phyloP scores from a whole-genome alignment of 345 rosid species.

The Moricandia arvensis region DNA sequence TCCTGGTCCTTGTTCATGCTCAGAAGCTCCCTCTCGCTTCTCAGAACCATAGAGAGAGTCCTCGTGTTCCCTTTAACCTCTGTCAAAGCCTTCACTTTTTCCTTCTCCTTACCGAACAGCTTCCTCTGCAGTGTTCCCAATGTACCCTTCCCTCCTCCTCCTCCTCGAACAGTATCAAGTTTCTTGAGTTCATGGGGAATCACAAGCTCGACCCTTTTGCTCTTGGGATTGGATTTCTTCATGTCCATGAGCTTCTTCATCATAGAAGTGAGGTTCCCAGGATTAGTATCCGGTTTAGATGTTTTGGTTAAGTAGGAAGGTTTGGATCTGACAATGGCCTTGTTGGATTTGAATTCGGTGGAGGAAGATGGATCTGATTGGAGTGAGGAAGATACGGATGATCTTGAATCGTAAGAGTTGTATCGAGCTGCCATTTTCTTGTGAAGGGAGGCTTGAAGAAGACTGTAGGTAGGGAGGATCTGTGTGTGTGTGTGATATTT shows the following conservation, averaged over 20 bases:
- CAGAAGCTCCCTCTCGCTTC: slow-evolving; percentile 89
- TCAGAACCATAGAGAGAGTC: slow-evolving; percentile 84
- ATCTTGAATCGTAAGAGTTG: slow-evolving; percentile 68
- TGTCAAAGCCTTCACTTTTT: slow-evolving; percentile 60
- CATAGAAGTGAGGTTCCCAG: slow-evolving; percentile 51
- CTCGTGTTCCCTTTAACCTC: slow-evolving; percentile 77
- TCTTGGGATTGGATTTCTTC: slow-evolving; percentile 37
- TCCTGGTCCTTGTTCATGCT: slow-evolving; percentile 65
- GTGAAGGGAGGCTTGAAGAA: neutral
- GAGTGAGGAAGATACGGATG: slow-evolving; percentile 45
- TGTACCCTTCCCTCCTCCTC: slow-evolving; percentile 33
- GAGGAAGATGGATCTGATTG: slow-evolving; percentile 67
- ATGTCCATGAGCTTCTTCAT: slow-evolving; percentile 62
- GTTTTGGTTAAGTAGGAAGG: slow-evolving; percentile 27
- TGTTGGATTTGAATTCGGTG: slow-evolving; percentile 38
- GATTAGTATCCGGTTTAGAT: slow-evolving; percentile 21
- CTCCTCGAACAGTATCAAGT: slow-evolving; percentile 46
- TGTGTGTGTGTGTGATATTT: slow-evolving; percentile 19
- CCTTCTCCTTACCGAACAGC: slow-evolving; percentile 68
- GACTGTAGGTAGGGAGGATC: neutral
- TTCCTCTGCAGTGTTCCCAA: slow-evolving; percentile 67
- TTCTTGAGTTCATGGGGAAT: slow-evolving; percentile 73
- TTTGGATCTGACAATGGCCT: slow-evolving; percentile 59
- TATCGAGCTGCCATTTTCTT: slow-evolving; percentile 66
- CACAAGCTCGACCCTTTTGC: slow-evolving; percentile 46